These are phyloP conservation scores for Scheffersomyces amazonensis DNA, from an alignment of 805 yeast genomes.

Conservation along the genomic window DNA sequence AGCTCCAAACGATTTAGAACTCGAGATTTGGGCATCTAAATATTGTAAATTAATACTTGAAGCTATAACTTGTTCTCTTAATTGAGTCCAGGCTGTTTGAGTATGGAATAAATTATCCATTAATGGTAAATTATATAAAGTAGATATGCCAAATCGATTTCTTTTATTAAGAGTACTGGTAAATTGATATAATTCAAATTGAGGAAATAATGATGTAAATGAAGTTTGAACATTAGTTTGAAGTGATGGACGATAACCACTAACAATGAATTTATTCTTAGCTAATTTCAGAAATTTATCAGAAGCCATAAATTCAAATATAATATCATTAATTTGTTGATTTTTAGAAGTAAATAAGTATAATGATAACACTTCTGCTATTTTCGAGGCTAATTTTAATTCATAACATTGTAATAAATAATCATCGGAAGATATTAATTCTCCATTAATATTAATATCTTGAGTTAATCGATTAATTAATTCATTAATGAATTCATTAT, in stretches of 20 bases:
- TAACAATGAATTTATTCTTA: slow-evolving; percentile 35
- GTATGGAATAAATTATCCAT: slow-evolving; percentile 60
- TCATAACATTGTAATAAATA: slow-evolving; percentile 46
- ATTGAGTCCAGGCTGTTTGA: slow-evolving; percentile 36
- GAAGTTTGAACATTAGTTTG: slow-evolving; percentile 43
- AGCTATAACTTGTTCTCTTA: slow-evolving; percentile 49
- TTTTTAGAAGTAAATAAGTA: slow-evolving; percentile 59
- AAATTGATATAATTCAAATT: slow-evolving; percentile 49
- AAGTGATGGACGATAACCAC: slow-evolving; percentile 44
- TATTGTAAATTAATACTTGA: slow-evolving; percentile 65
- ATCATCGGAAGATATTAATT: slow-evolving; percentile 15
- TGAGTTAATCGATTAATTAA: slow-evolving; percentile 31
- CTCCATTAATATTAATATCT: slow-evolving; percentile 12
- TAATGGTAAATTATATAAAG: slow-evolving; percentile 56
- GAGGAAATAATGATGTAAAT: slow-evolving; percentile 51
- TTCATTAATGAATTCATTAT: slow-evolving; percentile 43
- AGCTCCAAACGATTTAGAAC: slow-evolving; percentile 78
- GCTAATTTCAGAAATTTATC: slow-evolving; percentile 29
- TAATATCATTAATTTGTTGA: slow-evolving; percentile 36
- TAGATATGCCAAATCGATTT: slow-evolving; percentile 49
- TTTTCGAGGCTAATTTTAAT: slow-evolving; percentile 58
- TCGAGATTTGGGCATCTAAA: slow-evolving; percentile 61
- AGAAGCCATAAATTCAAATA: slow-evolving; percentile 41
- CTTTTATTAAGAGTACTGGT: slow-evolving; percentile 42
- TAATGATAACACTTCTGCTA: slow-evolving; percentile 74